Evolutionary conservation across 352 stramenopile genomes (phyloP).

Genomic region (Phytophthora colocasiae): DNA sequence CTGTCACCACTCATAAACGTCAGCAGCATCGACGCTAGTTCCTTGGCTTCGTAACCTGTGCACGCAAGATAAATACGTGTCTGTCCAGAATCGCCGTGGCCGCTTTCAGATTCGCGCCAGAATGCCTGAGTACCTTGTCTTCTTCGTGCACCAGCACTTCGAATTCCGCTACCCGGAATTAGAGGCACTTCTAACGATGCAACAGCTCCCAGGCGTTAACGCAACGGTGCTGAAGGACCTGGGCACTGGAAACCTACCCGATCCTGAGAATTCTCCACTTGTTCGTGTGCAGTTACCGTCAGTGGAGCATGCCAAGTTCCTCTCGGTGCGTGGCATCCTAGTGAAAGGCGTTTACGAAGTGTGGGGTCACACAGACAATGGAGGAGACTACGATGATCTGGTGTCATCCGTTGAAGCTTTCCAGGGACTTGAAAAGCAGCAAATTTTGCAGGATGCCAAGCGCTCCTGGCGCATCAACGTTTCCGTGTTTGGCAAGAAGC

Average conservation of each 20-base stretch:
- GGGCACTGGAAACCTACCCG: conserved; percentile 38
- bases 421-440: conserved; percentile 44
- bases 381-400: conserved; percentile 56
- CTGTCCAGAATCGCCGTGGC: not conserved
- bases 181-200: conserved; percentile 74
- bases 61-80: too few relatives aligned
- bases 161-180: conserved; percentile 86
- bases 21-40: not conserved
- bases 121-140: conserved; percentile 82
- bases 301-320: conserved; percentile 69
- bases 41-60: too few relatives aligned
- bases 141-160: conserved; percentile 87
- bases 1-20: conserved; percentile 19
- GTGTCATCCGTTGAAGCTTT: conserved; percentile 53
- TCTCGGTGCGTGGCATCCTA: conserved; percentile 80
- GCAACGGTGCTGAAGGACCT: conserved; percentile 44
- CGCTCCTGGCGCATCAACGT: conserved; percentile 83
- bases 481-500: conserved; percentile 81
- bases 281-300: conserved; percentile 70
- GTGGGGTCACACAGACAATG: conserved; percentile 52
- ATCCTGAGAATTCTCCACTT: conserved; percentile 66
- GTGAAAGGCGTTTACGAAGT: conserved; percentile 87
- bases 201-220: conserved; percentile 46
- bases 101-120: conserved; percentile 1
- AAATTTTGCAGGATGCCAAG: conserved; percentile 49